phyloP scores from a whole-genome alignment of 345 rosid genomes.

The Reutealis trisperma region DNA sequence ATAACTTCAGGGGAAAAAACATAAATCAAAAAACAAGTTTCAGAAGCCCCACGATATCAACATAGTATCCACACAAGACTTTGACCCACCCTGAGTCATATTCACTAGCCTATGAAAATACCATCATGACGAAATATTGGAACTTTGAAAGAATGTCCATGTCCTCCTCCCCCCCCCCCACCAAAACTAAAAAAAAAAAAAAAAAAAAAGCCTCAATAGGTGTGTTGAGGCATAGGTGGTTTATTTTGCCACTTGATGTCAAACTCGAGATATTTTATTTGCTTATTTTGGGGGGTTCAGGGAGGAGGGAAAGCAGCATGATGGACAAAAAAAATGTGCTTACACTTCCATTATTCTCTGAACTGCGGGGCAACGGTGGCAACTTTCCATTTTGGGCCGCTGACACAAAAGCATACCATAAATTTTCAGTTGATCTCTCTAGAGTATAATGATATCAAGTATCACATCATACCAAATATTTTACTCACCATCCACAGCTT shows the following conservation, averaged over 20 bases:
- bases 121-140: not conserved
- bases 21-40: not conserved
- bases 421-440: slow-evolving; percentile 7
- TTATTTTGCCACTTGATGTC: not conserved
- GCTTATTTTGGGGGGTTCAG: too few relatives aligned
- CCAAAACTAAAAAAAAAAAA: too few relatives aligned
- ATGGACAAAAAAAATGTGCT: slow-evolving; percentile 25
- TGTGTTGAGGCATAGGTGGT: not conserved
- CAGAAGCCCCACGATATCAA: not conserved
- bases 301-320: not conserved
- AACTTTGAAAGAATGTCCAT: not conserved
- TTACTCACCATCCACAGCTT: slow-evolving; percentile 67
- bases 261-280: not conserved
- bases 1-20: not conserved
- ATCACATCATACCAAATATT: slow-evolving; percentile 15
- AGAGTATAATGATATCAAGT: slow-evolving; percentile 10
- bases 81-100: not conserved
- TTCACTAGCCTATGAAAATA: not conserved
- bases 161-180: too few relatives aligned
- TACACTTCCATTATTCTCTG: slow-evolving; percentile 79
- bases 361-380: slow-evolving; percentile 64
- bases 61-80: not conserved
- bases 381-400: slow-evolving; percentile 81
- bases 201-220: not conserved
- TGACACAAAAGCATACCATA: slow-evolving; percentile 33